These are phyloP conservation scores for Coemansia sp. DNA, from an alignment of 192 early-diverging fungal genomes.

Conservation along the genomic window DNA sequence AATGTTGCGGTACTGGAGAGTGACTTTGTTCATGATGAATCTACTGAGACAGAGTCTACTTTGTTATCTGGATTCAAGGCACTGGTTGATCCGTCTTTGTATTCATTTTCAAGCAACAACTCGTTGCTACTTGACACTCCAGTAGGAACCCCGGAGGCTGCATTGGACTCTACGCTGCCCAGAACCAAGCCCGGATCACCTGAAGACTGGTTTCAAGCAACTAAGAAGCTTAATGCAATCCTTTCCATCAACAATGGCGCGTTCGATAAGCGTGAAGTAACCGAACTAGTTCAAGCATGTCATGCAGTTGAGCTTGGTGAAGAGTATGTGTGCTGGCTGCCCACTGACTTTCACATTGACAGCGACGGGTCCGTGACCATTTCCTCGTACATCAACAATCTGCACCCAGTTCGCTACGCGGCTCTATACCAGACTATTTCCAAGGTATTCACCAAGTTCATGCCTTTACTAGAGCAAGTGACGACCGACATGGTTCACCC, in stretches of 20 bases:
- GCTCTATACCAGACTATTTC: too few species aligned
- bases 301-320: not conserved
- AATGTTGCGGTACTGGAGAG: too few species aligned
- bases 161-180: not conserved
- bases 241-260: not conserved
- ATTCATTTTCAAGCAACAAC: not conserved
- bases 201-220: not conserved
- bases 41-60: too few species aligned
- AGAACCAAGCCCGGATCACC: not conserved
- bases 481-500: slow-evolving; percentile 12
- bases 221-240: not conserved
- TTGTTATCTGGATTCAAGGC: not conserved
- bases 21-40: not conserved
- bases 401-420: too few species aligned
- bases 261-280: not conserved
- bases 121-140: not conserved
- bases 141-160: not conserved
- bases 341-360: too few species aligned
- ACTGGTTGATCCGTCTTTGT: not conserved
- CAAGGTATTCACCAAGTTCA: too few species aligned
- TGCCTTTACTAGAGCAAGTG: slow-evolving; percentile 48
- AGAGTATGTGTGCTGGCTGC: too few species aligned
- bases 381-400: too few species aligned
- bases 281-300: slow-evolving; percentile 6
- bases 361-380: too few species aligned